Evolutionary conservation across 345 rosid species (phyloP).

Genomic region (Aquilaria malaccensis): DNA sequence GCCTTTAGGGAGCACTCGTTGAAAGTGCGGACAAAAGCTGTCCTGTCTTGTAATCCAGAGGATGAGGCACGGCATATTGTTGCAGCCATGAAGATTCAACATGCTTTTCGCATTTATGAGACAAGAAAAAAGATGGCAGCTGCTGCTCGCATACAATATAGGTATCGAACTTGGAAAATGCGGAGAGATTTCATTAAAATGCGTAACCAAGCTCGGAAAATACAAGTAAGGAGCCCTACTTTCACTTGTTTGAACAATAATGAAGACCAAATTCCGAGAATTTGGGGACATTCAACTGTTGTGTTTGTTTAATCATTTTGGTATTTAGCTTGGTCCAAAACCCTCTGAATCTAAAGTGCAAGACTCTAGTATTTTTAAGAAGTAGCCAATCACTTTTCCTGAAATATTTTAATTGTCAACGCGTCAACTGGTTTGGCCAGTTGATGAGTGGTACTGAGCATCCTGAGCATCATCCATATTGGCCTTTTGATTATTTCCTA

Average conservation of each 20-base stretch:
- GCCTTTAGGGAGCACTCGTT: constrained; percentile 84
- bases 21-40: constrained; percentile 41
- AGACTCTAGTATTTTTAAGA: too few relatives aligned
- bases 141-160: constrained; percentile 71
- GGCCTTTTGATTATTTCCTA: too few relatives aligned
- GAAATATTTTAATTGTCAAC: too few relatives aligned
- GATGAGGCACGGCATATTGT: constrained; percentile 66
- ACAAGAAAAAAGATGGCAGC: constrained; percentile 68
- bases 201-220: constrained; percentile 72
- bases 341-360: too few relatives aligned
- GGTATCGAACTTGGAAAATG: constrained; percentile 85
- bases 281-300: too few relatives aligned
- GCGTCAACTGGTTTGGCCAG: too few relatives aligned
- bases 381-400: too few relatives aligned
- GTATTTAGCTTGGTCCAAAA: too few relatives aligned
- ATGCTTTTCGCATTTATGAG: constrained; percentile 77
- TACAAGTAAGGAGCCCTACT: constrained; percentile 52
- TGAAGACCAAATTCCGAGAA: too few relatives aligned
- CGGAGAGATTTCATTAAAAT: constrained; percentile 60
- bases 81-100: constrained; percentile 93
- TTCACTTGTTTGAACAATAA: constrained; percentile 1
- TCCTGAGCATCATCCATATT: too few relatives aligned
- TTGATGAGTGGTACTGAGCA: too few relatives aligned
- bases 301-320: too few relatives aligned
- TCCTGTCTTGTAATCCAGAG: constrained; percentile 39